Base-by-base conservation (phyloP, 2,329 filamentous ascomycete species). In the Neonectria neomacrospora region DNA sequence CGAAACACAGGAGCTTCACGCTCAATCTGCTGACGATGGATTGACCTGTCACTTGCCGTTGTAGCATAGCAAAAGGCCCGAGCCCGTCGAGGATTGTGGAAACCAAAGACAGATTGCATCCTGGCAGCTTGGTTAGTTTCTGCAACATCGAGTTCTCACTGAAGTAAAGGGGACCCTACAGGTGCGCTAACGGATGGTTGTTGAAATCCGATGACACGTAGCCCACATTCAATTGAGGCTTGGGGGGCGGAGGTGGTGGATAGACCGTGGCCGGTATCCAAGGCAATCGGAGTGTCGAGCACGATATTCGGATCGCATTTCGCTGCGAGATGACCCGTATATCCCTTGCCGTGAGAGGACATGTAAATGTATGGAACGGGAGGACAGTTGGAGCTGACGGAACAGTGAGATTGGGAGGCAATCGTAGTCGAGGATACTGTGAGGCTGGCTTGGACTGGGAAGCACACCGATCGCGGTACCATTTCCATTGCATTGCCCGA, bases 201-300 rank as follows among this genome's bases (percentile, higher is more conserved):
- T 99, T 99, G 80, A 99, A 99, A 79, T 99, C 96, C 0, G 96
- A 98, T 3, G 96, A 98, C 39, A 99, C 90, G 77, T 99, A 99
- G 50, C 96, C 96, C 64, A 99, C 89, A 69, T 93, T 95, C n/a
- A 99, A 84, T 68, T 91, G 88, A 1, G 94, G 94, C 45, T 83
- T 85, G 1, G 96, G 96, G 1, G 96, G 94, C 2, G 87, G 79
- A 0, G 96, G 96, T 2, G 96, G 96, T n/a, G 88, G 87, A 72
- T 92, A 97, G 0, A 98, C 92, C 0, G 89, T 89, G 48, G 80
- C 76, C 7, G 95, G 91, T 51, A 99, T 86, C 96, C 96, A 99
- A 5, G 94, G 88, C 2, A 94, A 89, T 61, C 91, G 89, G 16
- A 99, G 80, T 0, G 96, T 97, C 3, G 94, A 96, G 68, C 91